phyloP scores from a whole-genome alignment of 345 rosid genomes.

The Tarenaya hassleriana region DNA sequence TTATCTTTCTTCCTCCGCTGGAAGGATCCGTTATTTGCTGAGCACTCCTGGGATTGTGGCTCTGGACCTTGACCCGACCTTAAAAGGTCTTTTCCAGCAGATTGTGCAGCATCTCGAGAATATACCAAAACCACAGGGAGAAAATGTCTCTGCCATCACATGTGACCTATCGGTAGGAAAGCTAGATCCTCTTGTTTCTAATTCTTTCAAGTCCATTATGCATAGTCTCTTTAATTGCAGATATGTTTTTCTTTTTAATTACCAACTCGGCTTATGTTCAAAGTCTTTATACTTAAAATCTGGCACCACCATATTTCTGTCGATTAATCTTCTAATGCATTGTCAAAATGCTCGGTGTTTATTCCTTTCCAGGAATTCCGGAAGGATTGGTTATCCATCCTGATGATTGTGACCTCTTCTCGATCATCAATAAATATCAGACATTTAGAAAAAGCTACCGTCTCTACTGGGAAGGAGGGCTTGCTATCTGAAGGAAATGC shows the following conservation, averaged over 20 bases:
- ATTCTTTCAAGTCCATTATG: background rate
- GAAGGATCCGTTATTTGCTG: conserved; percentile 85
- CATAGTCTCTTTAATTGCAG: too few relatives aligned
- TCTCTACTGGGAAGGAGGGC: conserved; percentile 99
- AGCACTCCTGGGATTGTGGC: conserved; percentile 99
- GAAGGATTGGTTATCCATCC: conserved; percentile 87
- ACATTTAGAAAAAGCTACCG: conserved; percentile 96
- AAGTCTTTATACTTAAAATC: background rate
- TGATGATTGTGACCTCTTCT: conserved; percentile 96
- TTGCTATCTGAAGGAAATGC: conserved; percentile 97
- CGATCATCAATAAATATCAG: conserved; percentile 92
- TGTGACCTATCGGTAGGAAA: conserved; percentile 89
- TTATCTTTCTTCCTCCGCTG: conserved; percentile 97
- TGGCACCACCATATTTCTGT: conserved; percentile 1
- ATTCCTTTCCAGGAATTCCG: conserved; percentile 76
- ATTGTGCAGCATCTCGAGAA: conserved; percentile 84
- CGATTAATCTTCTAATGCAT: conserved; percentile 13
- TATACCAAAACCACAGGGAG: conserved; percentile 88
- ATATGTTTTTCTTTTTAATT: background rate
- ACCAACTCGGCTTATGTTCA: conserved; percentile 10
- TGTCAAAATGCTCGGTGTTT: conserved; percentile 13
- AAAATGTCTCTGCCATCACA: conserved; percentile 72
- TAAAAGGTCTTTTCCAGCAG: conserved; percentile 82
- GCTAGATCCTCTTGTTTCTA: conserved; percentile 4
- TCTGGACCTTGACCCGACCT: conserved; percentile 80